Percentiles rank a stretch among this genome's conserved stretches.
phyloP scores from a whole-genome alignment of 768 basidiomycete species.

The Fistulinella prunicolor region DNA sequence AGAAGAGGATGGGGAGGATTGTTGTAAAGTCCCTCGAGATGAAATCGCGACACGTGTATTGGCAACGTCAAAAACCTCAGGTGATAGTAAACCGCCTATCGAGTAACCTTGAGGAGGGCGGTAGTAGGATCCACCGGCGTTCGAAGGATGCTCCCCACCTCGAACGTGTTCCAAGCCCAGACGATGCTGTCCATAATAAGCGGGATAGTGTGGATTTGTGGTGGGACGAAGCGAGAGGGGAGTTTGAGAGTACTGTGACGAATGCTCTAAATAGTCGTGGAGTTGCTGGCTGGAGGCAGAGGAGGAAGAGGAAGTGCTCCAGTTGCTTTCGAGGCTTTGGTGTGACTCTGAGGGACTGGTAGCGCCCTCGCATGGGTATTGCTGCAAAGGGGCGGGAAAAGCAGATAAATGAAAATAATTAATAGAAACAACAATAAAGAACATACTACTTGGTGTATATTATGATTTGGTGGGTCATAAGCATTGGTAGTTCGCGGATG shows the following conservation, averaged over 20 bases:
- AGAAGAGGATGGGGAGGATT: constrained; percentile 16
- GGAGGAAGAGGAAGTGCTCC: constrained; percentile 27
- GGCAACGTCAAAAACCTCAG: constrained; percentile 15
- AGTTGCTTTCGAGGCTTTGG: constrained; percentile 23
- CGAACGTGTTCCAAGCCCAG: constrained; percentile 21
- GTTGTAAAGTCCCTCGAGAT: constrained; percentile 10
- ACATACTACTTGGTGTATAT: neutral
- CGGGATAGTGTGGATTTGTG: constrained; percentile 18
- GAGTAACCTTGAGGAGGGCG: constrained; percentile 15
- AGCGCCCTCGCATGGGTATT: constrained; percentile 18
- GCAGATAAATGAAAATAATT: neutral
- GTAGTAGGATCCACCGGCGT: constrained; percentile 13
- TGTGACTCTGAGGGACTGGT: constrained; percentile 26
- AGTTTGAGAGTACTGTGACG: constrained; percentile 8
- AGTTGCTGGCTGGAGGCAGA: constrained; percentile 19
- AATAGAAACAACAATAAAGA: neutral
- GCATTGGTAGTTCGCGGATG: constrained; percentile 8
- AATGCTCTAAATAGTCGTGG: constrained; percentile 8
- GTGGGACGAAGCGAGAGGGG: neutral
- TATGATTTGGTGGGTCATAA: constrained; percentile 12
- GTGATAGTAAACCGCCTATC: constrained; percentile 6
- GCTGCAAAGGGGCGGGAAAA: constrained; percentile 3
- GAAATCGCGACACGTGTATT: neutral
- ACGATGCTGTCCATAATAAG: constrained; percentile 22
- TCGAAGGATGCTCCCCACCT: constrained; percentile 15